These are phyloP conservation scores for Adenanthera pavonina DNA, from an alignment of 306 rosid species.

Conservation along the genomic window DNA sequence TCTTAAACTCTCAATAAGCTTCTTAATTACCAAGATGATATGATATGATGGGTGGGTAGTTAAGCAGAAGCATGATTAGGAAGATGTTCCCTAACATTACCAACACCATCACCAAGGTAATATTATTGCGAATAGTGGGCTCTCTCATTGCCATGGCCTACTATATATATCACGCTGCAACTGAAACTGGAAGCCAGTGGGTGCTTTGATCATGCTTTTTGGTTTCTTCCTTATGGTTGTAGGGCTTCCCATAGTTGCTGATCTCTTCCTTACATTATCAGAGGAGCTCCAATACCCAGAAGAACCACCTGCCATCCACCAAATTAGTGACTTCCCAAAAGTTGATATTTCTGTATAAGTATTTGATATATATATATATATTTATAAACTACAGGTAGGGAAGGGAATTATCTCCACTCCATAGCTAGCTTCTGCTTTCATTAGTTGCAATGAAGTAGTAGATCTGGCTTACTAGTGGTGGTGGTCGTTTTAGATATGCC, in stretches of 20 bases:
- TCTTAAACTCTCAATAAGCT: background rate
- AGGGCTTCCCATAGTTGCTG: conserved; percentile 62
- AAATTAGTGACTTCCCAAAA: conserved; percentile 28
- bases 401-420: conserved; percentile 11
- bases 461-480: background rate
- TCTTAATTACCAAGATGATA: background rate
- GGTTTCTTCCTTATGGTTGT: conserved; percentile 55
- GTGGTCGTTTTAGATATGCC: too few relatives aligned
- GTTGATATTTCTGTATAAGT: conserved; percentile 15
- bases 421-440: background rate
- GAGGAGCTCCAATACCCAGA: conserved; percentile 49
- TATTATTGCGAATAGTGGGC: conserved; percentile 34
- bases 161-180: conserved; percentile 46
- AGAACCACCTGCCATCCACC: conserved; percentile 36
- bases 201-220: conserved; percentile 52
- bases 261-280: conserved; percentile 52
- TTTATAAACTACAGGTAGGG: background rate
- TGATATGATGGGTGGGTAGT: conserved; percentile 38
- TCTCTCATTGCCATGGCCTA: conserved; percentile 47
- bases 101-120: conserved; percentile 20
- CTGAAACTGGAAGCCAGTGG: conserved; percentile 40
- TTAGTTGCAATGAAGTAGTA: conserved; percentile 10
- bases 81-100: conserved; percentile 8
- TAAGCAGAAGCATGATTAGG: conserved; percentile 29
- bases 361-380: background rate